Conservation (phyloP, 371 early-diverging fungal species). For the Mucor mucedo region DNA sequence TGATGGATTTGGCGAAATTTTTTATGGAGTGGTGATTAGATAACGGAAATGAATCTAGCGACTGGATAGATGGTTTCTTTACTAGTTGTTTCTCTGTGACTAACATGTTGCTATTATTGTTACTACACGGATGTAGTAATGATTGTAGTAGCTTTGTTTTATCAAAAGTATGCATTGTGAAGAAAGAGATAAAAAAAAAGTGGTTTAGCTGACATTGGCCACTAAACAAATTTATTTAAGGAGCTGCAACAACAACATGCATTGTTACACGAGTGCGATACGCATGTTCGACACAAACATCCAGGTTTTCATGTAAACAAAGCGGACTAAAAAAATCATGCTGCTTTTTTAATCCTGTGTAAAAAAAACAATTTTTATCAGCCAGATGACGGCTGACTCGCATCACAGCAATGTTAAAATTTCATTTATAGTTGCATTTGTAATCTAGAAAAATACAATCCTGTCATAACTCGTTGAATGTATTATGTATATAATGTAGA, state of each 20-base stretch:
- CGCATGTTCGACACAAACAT: slow-evolving; percentile 3
- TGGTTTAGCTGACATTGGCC: background rate
- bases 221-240: slow-evolving; percentile 1
- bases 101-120: background rate
- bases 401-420: no score
- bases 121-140: background rate
- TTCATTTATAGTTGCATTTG: no score
- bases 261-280: slow-evolving; percentile 6
- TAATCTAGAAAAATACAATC: no score
- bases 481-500: background rate
- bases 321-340: background rate
- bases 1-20: background rate
- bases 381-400: no score
- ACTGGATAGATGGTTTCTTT: background rate
- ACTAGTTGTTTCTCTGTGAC: background rate
- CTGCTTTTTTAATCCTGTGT: background rate
- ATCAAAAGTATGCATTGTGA: background rate
- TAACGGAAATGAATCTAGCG: background rate
- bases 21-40: background rate
- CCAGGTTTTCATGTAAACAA: background rate
- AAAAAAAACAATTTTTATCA: background rate
- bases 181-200: background rate
- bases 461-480: no score
- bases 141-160: background rate
- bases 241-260: slow-evolving; percentile 3